Base-by-base conservation (phyloP, 331 rosid species). In the Stylosanthes scabra region DNA sequence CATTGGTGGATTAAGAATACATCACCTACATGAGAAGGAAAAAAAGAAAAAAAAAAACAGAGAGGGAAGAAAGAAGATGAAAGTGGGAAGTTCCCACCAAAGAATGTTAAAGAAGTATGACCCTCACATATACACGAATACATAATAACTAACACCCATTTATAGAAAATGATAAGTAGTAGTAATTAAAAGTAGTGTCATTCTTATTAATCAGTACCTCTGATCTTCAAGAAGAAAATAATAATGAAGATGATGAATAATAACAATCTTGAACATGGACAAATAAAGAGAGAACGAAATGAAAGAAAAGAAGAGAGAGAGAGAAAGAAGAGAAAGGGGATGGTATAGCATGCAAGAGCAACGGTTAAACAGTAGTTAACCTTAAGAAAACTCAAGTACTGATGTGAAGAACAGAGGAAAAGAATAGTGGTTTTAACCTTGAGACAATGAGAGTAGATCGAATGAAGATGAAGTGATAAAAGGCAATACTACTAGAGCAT, bases 371-470 rank as follows among this genome's bases (percentile, higher is more conserved):
- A 44, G 76, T 70, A 58, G 76, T 71, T 11, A 51, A 29, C 31
- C 50, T 77, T 20, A 37, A 58, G 75, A 42, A 58, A 39, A 59
- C 55, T 58, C 27, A n/a, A n/a, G n/a, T 51, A 34, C 25, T 20
- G 25, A 20, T 20, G 25, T 20, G 25, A 37, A 20, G 0, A 20
- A 20, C 25, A 69, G 20, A 41, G 29, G 71, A 28, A 52, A 54
- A 62, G 60, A 11, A 74, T 37, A 50, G 13, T 3, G 9, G 3
- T 25, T 41, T 42, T 42, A 66, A 47, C 45, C 31, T 58, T 1
- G 44, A 45, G 49, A 59, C 57, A 37, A 59, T 39, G 55, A 39
- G 47, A 61, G 16, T 29, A 9, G 52, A n/a, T n/a, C n/a, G n/a
- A 52, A 65, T 55, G 25, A n/a, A 68, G 60, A 46, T 20, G 25